Evolutionary conservation across 306 rosid genomes (phyloP).

Genomic region (Benincasa hispida): DNA sequence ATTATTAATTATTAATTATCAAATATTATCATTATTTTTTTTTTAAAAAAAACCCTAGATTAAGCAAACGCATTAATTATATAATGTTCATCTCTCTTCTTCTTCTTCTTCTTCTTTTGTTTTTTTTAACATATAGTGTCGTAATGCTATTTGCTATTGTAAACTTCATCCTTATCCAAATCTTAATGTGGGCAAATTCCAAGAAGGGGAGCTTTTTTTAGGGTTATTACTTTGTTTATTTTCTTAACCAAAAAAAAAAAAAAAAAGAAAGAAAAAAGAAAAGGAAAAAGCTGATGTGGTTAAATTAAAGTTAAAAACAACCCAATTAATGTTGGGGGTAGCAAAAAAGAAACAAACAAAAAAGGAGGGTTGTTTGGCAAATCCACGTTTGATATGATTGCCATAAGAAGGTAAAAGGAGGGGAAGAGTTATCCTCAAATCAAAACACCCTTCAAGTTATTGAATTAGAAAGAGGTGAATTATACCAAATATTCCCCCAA

Average conservation of each 20-base stretch:
- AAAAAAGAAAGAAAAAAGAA: too few relatives aligned
- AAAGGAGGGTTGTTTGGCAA: background rate
- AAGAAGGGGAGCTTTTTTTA: background rate
- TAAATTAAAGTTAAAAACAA: background rate
- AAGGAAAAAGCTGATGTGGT: background rate
- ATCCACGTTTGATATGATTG: background rate
- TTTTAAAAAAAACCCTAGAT: background rate
- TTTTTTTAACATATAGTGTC: background rate
- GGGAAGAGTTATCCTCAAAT: background rate
- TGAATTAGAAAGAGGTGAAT: background rate
- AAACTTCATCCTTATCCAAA: constrained; percentile 1
- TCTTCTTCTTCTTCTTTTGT: too few relatives aligned
- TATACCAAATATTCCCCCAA: too few relatives aligned
- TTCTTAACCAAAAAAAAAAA: background rate
- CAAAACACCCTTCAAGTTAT: background rate
- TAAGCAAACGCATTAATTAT: background rate
- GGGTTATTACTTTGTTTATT: background rate
- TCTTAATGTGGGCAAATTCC: background rate
- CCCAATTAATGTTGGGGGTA: background rate
- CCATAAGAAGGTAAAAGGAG: background rate
- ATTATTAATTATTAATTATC: background rate
- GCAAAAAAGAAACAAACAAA: background rate
- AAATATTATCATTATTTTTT: too few relatives aligned
- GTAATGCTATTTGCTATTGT: background rate
- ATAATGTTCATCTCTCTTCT: background rate